Conservation (phyloP, 2,329 filamentous ascomycete genomes). For the Fusarium phyllophilum region DNA sequence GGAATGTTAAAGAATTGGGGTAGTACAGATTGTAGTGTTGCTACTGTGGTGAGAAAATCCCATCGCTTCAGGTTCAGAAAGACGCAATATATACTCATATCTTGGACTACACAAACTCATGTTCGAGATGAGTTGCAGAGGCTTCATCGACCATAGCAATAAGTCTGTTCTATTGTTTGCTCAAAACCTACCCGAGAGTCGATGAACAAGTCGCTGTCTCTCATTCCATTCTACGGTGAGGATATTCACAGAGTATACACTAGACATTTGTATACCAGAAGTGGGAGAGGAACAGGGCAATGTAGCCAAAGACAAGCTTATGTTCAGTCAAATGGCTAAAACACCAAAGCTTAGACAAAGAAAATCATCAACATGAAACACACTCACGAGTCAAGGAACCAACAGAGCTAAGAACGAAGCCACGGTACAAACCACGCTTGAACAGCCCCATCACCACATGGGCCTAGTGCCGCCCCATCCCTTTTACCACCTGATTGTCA, state of each 20-base stretch:
- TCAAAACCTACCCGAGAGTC: background rate
- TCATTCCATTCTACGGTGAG: background rate
- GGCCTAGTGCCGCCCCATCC: background rate
- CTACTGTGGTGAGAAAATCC: too few species aligned
- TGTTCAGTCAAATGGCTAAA: background rate
- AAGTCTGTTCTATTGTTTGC: background rate
- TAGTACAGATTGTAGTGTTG: background rate
- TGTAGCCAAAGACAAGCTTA: background rate
- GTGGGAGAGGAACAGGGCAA: background rate
- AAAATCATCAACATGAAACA: background rate
- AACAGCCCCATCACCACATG: background rate
- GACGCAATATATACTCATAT: background rate
- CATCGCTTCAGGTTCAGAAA: background rate
- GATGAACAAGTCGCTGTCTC: background rate
- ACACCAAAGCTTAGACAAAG: background rate
- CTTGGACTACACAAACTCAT: background rate
- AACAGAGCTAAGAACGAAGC: background rate
- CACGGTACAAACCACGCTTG: background rate
- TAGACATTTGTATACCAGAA: background rate
- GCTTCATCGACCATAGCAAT: background rate
- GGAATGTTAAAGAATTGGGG: background rate
- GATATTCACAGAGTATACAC: background rate
- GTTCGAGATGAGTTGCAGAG: background rate
- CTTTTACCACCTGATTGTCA: slow-evolving; percentile 14
- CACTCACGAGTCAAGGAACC: background rate